These are phyloP conservation scores for Leishmania martiniquensis DNA, from an alignment of 208 protist species.

Conservation along the genomic window DNA sequence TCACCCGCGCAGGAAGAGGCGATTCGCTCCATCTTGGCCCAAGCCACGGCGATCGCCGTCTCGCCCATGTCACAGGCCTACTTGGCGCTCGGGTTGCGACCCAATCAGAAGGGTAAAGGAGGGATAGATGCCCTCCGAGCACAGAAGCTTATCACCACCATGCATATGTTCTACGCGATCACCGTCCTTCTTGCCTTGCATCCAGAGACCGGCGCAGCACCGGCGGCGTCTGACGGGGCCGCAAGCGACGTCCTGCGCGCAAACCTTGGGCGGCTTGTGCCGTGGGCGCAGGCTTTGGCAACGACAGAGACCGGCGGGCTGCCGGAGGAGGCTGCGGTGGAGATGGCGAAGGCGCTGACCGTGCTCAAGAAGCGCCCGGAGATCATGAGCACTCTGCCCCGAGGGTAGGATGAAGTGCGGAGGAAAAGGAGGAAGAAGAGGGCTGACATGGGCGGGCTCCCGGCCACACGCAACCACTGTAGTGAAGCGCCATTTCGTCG, in stretches of 20 bases:
- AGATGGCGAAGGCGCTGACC: conserved; percentile 3
- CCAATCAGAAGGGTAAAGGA: neutral
- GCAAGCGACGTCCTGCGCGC: neutral
- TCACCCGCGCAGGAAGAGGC: conserved; percentile 2
- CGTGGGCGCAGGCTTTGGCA: conserved; percentile 12
- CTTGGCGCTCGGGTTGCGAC: neutral
- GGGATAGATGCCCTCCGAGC: neutral
- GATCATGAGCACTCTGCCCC: neutral
- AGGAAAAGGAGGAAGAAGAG: neutral
- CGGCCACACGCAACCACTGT: neutral
- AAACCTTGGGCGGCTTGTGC: neutral
- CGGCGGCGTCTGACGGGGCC: neutral
- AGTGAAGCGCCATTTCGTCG: neutral
- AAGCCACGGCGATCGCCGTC: neutral
- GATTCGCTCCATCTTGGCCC: conserved; percentile 3
- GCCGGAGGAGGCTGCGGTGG: conserved; percentile 12
- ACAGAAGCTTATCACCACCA: neutral
- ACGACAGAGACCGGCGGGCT: neutral
- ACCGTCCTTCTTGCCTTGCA: neutral
- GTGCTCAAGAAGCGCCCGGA: conserved; percentile 23
- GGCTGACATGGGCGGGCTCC: neutral
- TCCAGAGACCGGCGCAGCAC: neutral
- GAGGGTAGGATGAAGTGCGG: neutral
- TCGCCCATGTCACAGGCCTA: conserved; percentile 12
- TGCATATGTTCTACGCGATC: conserved; percentile 3